Percentiles rank a stretch among this genome's conserved stretches.
These are phyloP conservation scores for Isochrysis galbana DNA, from an alignment of 78 protist genomes.

Conservation along the genomic window DNA sequence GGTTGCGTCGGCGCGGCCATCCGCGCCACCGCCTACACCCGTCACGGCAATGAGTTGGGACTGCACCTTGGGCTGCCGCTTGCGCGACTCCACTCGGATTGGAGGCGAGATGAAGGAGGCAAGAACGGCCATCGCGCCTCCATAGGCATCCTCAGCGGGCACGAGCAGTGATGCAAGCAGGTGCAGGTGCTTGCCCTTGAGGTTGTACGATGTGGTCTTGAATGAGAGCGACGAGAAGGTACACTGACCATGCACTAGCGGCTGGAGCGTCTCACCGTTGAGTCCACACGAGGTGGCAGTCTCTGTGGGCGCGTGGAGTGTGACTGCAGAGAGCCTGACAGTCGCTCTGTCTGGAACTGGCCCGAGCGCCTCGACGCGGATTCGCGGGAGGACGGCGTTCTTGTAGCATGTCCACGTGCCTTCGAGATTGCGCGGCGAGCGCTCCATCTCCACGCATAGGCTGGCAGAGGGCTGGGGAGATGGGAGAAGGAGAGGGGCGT, in stretches of 20 bases:
- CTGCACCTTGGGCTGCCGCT: neutral
- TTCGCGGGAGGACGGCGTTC: too few species aligned
- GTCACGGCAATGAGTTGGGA: too few species aligned
- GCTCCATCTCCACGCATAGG: too few species aligned
- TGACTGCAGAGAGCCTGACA: too few species aligned
- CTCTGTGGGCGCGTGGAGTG: too few species aligned
- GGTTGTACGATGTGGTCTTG: neutral
- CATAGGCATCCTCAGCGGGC: neutral
- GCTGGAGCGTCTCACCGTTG: neutral
- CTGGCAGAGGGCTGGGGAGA: too few species aligned
- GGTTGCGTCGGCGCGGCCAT: neutral
- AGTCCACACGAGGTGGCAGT: too few species aligned
- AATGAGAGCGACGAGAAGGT: conserved; percentile 6
- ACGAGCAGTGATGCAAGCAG: neutral
- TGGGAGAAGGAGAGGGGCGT: too few species aligned
- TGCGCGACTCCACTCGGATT: conserved; percentile 6
- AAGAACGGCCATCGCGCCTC: neutral
- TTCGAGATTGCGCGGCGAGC: too few species aligned
- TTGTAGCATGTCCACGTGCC: too few species aligned
- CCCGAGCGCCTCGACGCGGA: too few species aligned
- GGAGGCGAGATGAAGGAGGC: neutral
- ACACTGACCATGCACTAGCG: neutral
- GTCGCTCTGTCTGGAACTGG: too few species aligned
- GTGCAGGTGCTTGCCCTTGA: neutral
- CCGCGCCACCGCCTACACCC: neutral